Evolutionary conservation across 345 rosid species (phyloP), one percentile per base, ranked within the genome.

Genomic region (Citrus glauca): DNA sequence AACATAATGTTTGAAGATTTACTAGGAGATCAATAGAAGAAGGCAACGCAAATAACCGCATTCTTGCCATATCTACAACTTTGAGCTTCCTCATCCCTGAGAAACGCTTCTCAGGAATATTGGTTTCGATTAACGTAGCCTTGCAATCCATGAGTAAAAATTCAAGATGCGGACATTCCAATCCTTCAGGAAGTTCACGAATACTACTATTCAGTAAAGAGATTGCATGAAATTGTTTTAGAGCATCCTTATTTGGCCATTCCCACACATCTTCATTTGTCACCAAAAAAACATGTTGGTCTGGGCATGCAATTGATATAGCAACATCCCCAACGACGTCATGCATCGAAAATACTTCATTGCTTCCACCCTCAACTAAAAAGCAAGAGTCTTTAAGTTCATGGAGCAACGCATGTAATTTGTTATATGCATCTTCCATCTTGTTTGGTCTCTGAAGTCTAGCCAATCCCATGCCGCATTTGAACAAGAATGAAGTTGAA

Each of bases 381-480:
- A 85, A 55, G 16, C 70, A 72, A 33, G 67, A 45, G 1, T 48
- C 71, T 64, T 64, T 76, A 16, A 85, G 79, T 4, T 19, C 30
- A 3, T 6, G 0, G 0, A 76, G 27, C 59, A 75, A 24, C 0
- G 38, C 22, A 32, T 10, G 7, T 35, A 60, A 24, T 27, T 53
- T 61, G 1, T 72, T 55, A 22, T 78, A 61, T 56, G 82, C 84
- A 22, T 38, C 69, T 32, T 72, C 55, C 14, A 66, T 16, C 8
- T 55, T 78, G 4, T 8, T 4, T 8, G 9, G 16, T 8, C 30
- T 57, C 3, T 61, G 16, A 1, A 81, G 50, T 24, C 78, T 14
- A 17, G 59, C 75, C 78, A 78, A 48, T 7, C 84, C 86, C 28
- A 66, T 25, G 32, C 56, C 9, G 9, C 71, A 61, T 8, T 27